Evolutionary conservation across 768 basidiomycete genomes (phyloP).

Genomic region (Tephrocybe sp.): DNA sequence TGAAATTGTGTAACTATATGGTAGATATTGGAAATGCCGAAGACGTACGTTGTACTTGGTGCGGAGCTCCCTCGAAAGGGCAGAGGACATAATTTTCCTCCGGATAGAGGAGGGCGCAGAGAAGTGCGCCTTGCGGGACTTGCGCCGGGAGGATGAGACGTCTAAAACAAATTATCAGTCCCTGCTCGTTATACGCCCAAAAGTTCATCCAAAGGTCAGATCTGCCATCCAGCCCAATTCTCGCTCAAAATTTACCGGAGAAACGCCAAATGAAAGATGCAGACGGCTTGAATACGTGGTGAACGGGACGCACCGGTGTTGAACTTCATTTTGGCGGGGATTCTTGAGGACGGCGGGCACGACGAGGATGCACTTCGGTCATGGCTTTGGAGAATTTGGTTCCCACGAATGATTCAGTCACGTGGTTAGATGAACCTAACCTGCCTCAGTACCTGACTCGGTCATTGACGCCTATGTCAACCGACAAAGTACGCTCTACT

Average conservation of each 20-base stretch:
- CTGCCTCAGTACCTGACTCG: background rate
- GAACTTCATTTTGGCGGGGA: conserved; percentile 66
- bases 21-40: background rate
- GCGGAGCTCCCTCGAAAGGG: conserved; percentile 93
- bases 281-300: conserved; percentile 18
- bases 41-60: conserved; percentile 83
- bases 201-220: conserved; percentile 41
- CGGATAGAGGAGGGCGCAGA: conserved; percentile 91
- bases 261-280: conserved; percentile 24
- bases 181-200: conserved; percentile 18
- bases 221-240: conserved; percentile 56
- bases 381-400: conserved; percentile 19
- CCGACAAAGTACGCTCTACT: conserved; percentile 58
- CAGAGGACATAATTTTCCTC: conserved; percentile 97
- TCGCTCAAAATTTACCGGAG: conserved; percentile 24
- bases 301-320: conserved; percentile 70
- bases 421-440: conserved; percentile 32
- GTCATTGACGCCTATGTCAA: conserved; percentile 25
- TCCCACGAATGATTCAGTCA: conserved; percentile 38
- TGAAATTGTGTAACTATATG: background rate
- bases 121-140: conserved; percentile 98
- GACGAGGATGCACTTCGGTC: conserved; percentile 40
- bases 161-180: conserved; percentile 50
- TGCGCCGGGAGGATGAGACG: conserved; percentile 92
- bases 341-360: conserved; percentile 64